Conservation (phyloP, 805 yeast species). For the Saturnispora diversa region DNA sequence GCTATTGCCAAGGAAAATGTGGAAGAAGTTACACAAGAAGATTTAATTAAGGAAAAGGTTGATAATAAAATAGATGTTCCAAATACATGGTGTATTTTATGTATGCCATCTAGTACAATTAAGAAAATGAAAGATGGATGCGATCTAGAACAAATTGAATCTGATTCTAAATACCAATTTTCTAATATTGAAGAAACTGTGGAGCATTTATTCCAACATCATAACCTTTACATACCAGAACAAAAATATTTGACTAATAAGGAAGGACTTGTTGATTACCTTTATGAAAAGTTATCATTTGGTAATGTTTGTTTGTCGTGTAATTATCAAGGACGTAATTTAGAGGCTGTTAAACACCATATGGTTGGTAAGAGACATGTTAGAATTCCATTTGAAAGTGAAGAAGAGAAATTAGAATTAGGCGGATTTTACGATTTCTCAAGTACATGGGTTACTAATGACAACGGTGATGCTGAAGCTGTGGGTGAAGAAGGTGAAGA, state of each 20-base stretch:
- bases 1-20: slow-evolving; percentile 14
- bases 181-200: slow-evolving; percentile 37
- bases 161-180: slow-evolving; percentile 22
- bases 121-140: slow-evolving; percentile 1
- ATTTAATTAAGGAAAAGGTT: slow-evolving; percentile 37
- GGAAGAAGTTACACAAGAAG: slow-evolving; percentile 31
- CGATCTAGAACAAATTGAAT: slow-evolving; percentile 6
- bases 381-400: slow-evolving; percentile 78
- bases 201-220: slow-evolving; percentile 68
- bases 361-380: slow-evolving; percentile 81
- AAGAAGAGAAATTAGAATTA: slow-evolving; percentile 66
- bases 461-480: slow-evolving; percentile 28
- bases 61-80: slow-evolving; percentile 41
- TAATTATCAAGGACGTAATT: slow-evolving; percentile 69
- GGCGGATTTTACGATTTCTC: slow-evolving; percentile 81
- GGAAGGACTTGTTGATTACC: slow-evolving; percentile 62
- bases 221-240: slow-evolving; percentile 89
- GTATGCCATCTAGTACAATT: slow-evolving; percentile 20
- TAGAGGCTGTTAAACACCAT: slow-evolving; percentile 87
- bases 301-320: slow-evolving; percentile 84
- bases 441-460: slow-evolving; percentile 43
- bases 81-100: slow-evolving; percentile 43
- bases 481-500: slow-evolving; percentile 26
- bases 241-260: slow-evolving; percentile 56
- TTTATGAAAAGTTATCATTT: slow-evolving; percentile 72